phyloP scores from a whole-genome alignment of 495 filamentous ascomycete genomes.

The Podospora comata region DNA sequence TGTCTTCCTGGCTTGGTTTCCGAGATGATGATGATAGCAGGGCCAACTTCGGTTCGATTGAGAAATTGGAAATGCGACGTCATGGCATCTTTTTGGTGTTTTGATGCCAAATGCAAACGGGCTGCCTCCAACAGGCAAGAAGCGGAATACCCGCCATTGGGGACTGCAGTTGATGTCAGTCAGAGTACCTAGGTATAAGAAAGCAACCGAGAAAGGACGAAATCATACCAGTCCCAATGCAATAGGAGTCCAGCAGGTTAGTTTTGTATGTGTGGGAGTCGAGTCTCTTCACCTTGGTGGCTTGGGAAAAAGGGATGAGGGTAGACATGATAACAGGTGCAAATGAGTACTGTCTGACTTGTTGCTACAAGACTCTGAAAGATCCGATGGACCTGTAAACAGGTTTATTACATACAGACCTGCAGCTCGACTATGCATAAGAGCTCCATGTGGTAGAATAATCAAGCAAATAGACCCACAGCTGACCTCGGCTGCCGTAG shows the following conservation, averaged over 20 bases:
- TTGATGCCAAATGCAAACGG: constrained; percentile 55
- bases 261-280: constrained; percentile 61
- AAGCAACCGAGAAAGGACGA: neutral
- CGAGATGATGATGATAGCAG: constrained; percentile 60
- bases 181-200: neutral
- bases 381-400: neutral
- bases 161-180: constrained; percentile 51
- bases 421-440: no score
- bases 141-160: constrained; percentile 78
- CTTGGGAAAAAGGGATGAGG: constrained; percentile 30
- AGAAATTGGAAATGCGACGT: constrained; percentile 73
- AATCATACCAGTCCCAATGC: constrained; percentile 61
- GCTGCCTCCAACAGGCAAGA: constrained; percentile 59
- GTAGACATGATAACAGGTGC: neutral
- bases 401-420: neutral
- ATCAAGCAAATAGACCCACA: neutral
- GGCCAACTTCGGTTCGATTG: constrained; percentile 61
- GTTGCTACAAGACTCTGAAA: constrained; percentile 5
- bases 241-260: constrained; percentile 59
- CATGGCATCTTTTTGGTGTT: constrained; percentile 61
- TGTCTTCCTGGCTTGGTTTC: constrained; percentile 71
- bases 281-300: constrained; percentile 48
- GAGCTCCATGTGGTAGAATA: neutral
- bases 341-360: neutral
- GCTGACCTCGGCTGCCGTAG: neutral